A percentile compares a stretch with the other conserved stretches of the same genome.
These are phyloP conservation scores for Aspergillus fructus DNA, from an alignment of 2,329 filamentous ascomycete species.

Conservation along the genomic window DNA sequence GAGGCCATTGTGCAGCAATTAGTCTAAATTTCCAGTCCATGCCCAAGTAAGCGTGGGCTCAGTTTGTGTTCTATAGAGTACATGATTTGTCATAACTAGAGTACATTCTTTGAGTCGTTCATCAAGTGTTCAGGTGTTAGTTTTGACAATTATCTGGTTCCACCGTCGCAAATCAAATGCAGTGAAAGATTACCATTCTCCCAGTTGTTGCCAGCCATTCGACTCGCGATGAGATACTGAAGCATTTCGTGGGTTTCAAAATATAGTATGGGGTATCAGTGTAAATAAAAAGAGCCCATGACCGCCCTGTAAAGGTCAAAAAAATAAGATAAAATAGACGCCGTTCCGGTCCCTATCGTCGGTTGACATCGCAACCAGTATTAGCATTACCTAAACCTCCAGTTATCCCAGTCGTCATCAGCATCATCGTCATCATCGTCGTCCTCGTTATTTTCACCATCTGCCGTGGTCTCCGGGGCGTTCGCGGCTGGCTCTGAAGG, in stretches of 20 bases:
- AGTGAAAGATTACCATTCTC: neutral
- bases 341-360: constrained; percentile 20
- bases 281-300: constrained; percentile 28
- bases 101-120: constrained; percentile 3
- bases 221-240: constrained; percentile 15
- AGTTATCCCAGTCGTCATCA: constrained; percentile 49
- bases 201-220: constrained; percentile 6
- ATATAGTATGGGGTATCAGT: constrained; percentile 36
- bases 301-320: constrained; percentile 20
- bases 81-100: neutral
- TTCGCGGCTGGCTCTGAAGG: constrained; percentile 28
- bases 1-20: neutral
- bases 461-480: constrained; percentile 46
- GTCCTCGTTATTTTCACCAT: constrained; percentile 37
- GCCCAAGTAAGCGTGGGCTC: neutral
- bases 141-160: neutral
- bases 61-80: neutral
- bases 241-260: constrained; percentile 18
- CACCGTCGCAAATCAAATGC: constrained; percentile 1
- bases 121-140: neutral
- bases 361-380: constrained; percentile 16
- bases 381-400: constrained; percentile 37
- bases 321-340: constrained; percentile 18
- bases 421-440: constrained; percentile 49
- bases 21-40: neutral